A percentile compares a stretch with the other conserved stretches of the same genome.
phyloP scores from a whole-genome alignment of 164 flowering plant species.

The Liriodendron chinense region DNA sequence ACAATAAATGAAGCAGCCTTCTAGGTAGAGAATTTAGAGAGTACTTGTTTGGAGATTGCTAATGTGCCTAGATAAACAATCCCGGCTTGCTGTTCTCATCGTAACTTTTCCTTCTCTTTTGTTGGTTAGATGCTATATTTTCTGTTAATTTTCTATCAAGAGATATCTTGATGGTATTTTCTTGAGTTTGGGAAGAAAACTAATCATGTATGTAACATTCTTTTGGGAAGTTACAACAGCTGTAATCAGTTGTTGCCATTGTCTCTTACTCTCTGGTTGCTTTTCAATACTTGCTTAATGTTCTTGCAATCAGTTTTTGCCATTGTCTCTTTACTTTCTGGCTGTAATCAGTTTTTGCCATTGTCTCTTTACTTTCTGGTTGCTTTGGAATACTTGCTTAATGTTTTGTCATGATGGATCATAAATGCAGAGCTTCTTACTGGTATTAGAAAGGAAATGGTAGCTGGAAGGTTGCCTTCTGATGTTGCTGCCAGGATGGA shows the following conservation, averaged over 20 bases:
- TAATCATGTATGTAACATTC: too few species aligned
- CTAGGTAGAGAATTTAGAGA: too few species aligned
- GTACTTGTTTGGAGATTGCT: too few species aligned
- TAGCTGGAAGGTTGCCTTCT: conserved; percentile 71
- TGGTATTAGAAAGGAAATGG: conserved; percentile 58
- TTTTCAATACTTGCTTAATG: background rate
- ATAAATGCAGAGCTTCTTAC: conserved; percentile 60
- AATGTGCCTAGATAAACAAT: too few species aligned
- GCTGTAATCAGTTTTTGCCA: background rate
- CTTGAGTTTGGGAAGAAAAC: background rate
- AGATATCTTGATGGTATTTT: background rate
- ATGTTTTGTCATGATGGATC: background rate
- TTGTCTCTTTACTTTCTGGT: background rate
- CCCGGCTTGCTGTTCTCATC: too few species aligned
- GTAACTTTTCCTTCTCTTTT: too few species aligned
- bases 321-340: background rate
- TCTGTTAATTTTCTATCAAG: background rate
- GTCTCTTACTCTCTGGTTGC: background rate
- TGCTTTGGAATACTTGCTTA: background rate
- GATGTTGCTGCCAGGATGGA: conserved; percentile 73
- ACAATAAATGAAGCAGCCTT: too few species aligned
- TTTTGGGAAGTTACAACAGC: too few species aligned
- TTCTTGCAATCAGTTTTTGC: background rate
- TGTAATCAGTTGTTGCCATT: background rate
- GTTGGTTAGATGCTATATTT: too few species aligned